Percentiles rank a stretch among this genome's conserved stretches.
phyloP scores from a whole-genome alignment of 2,329 filamentous ascomycete species.

The Curvularia spicifera region DNA sequence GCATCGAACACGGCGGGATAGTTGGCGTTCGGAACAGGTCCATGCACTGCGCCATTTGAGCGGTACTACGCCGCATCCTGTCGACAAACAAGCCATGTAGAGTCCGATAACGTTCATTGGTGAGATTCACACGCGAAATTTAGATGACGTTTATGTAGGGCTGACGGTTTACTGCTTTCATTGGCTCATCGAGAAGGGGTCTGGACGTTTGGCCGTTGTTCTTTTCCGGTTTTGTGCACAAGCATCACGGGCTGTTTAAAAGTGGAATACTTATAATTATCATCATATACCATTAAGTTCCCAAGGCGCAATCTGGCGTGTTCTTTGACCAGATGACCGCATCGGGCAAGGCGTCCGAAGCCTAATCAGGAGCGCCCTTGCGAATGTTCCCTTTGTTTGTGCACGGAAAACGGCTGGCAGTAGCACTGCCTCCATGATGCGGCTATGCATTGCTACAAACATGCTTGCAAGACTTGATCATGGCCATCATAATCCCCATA shows the following conservation, averaged over 20 bases:
- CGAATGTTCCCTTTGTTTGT: constrained; percentile 23
- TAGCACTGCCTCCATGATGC: constrained; percentile 4
- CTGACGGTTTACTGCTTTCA: not conserved
- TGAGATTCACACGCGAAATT: not conserved
- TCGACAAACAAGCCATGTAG: no score
- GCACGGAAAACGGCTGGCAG: constrained; percentile 11
- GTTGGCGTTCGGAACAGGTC: not conserved
- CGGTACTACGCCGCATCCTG: not conserved
- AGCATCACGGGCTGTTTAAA: not conserved
- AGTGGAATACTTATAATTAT: not conserved
- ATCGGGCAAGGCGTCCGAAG: constrained; percentile 11
- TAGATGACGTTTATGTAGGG: not conserved
- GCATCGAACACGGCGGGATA: not conserved
- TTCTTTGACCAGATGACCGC: constrained; percentile 13
- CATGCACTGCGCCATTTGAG: not conserved
- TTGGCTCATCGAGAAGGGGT: not conserved
- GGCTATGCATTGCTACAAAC: constrained; percentile 10
- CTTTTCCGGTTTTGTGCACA: not conserved
- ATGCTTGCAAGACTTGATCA: constrained; percentile 3
- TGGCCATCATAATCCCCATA: not conserved
- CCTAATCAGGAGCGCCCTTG: constrained; percentile 18
- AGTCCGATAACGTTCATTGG: not conserved
- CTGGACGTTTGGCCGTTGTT: not conserved
- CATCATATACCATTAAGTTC: not conserved
- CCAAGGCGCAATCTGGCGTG: not conserved